A percentile compares a stretch with the other conserved stretches of the same genome.
Conservation (phyloP, 2,329 filamentous ascomycete species). For the Fusarium caatingaense region DNA sequence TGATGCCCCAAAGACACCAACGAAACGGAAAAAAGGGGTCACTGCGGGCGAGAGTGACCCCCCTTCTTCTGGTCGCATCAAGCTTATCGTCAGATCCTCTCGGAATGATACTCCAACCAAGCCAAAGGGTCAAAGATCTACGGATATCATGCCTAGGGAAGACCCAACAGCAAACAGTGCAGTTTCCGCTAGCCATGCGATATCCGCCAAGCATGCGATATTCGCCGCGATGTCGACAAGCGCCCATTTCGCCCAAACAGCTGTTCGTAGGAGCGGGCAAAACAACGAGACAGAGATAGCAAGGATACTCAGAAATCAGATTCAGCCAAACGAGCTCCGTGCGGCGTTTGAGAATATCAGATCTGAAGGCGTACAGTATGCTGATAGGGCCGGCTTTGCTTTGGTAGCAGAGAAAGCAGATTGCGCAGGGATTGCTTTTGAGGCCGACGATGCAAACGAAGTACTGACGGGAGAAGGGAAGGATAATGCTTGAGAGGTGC, state of each 20-base stretch:
- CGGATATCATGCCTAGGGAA: too few species aligned
- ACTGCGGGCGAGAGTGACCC: neutral
- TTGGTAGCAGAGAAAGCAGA: slow-evolving; percentile 43
- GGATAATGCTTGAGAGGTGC: neutral
- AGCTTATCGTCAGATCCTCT: slow-evolving; percentile 3
- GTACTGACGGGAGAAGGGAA: neutral
- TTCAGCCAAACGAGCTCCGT: slow-evolving; percentile 18
- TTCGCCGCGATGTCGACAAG: neutral
- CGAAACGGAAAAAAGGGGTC: neutral
- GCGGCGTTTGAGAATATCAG: slow-evolving; percentile 35
- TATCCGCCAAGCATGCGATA: neutral
- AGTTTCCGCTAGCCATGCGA: neutral
- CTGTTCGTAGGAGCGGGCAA: neutral
- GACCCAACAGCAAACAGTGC: neutral
- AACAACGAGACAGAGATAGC: neutral
- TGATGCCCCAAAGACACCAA: neutral
- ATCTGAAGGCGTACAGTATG: slow-evolving; percentile 23
- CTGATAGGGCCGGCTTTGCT: slow-evolving; percentile 41
- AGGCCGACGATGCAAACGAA: slow-evolving; percentile 38
- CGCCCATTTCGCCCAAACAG: neutral
- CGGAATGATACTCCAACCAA: neutral
- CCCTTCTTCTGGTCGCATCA: slow-evolving; percentile 17
- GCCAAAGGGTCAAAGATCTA: neutral
- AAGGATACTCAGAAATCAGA: neutral
- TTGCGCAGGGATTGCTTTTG: slow-evolving; percentile 43